Percentiles rank a stretch among this genome's conserved stretches.
phyloP scores from a whole-genome alignment of 768 basidiomycete species.

The Lactifluus subvellereus region DNA sequence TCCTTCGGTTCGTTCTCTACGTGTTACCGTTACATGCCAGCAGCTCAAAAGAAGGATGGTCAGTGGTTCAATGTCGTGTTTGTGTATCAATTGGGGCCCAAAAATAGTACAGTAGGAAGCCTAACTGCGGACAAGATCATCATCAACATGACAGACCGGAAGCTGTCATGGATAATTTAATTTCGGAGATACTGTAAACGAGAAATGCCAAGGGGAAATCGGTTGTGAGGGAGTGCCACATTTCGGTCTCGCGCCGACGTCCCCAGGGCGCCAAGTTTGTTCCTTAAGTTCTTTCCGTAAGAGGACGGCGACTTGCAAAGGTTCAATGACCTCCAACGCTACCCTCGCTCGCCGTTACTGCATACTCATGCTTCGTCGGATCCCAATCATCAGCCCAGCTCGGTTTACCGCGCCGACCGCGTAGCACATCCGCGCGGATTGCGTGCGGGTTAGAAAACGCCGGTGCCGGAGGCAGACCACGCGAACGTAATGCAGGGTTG shows the following conservation, averaged over 20 bases:
- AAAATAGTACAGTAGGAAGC: too few species aligned
- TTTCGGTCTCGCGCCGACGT: too few species aligned
- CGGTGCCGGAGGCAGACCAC: conserved; percentile 28
- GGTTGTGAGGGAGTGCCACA: too few species aligned
- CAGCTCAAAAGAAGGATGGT: neutral
- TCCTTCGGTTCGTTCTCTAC: neutral
- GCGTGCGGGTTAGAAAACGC: conserved; percentile 28
- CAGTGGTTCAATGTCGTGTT: neutral
- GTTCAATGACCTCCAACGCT: conserved; percentile 21
- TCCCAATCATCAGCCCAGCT: conserved; percentile 42
- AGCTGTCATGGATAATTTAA: too few species aligned
- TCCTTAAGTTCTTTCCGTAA: too few species aligned
- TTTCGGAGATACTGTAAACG: too few species aligned
- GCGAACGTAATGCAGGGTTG: conserved; percentile 29
- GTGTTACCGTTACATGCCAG: neutral
- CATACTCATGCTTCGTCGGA: conserved; percentile 38
- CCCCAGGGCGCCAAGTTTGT: too few species aligned
- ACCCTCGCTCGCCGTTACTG: conserved; percentile 38
- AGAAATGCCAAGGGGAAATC: too few species aligned
- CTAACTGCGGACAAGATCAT: too few species aligned
- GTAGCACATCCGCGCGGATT: conserved; percentile 23
- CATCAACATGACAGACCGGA: too few species aligned
- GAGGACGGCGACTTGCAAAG: neutral
- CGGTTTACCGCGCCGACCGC: conserved; percentile 26
- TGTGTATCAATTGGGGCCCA: too few species aligned